Conservation (phyloP, 768 basidiomycete genomes). For the Fomitopsis serialis region DNA sequence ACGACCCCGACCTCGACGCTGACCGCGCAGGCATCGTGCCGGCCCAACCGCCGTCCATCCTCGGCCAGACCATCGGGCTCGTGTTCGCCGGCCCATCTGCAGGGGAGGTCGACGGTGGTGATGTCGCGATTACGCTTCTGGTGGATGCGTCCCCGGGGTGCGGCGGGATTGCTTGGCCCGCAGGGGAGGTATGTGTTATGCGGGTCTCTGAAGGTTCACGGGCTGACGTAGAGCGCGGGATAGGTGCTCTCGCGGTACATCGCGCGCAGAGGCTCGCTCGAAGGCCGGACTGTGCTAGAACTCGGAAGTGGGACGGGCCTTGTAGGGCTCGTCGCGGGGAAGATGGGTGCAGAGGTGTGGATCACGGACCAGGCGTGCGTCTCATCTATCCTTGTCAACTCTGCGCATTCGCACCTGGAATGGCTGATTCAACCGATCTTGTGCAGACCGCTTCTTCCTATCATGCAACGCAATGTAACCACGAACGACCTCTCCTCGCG, state of each 20-base stretch:
- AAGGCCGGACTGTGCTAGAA: constrained; percentile 62
- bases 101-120: constrained; percentile 5
- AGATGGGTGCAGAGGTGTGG: constrained; percentile 62
- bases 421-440: constrained; percentile 1
- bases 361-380: constrained; percentile 92
- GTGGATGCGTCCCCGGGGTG: constrained; percentile 86
- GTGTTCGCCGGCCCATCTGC: constrained; percentile 22
- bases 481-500: constrained; percentile 54
- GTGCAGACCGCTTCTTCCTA: constrained; percentile 73
- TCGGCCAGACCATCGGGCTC: constrained; percentile 42
- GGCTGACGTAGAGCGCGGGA: not conserved
- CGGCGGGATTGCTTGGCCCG: constrained; percentile 90
- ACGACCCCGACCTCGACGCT: constrained; percentile 24
- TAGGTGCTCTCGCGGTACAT: constrained; percentile 81
- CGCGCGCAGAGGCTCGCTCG: constrained; percentile 50
- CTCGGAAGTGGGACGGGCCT: constrained; percentile 91
- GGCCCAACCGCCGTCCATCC: constrained; percentile 45
- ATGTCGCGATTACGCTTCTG: constrained; percentile 43
- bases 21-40: constrained; percentile 38
- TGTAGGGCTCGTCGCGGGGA: constrained; percentile 80
- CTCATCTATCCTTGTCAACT: not conserved
- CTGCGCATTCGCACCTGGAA: no score
- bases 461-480: constrained; percentile 71
- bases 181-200: constrained; percentile 63
- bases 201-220: not conserved